Evolutionary conservation across 345 rosid species (phyloP).

Genomic region (Raphanus raphanistrum): DNA sequence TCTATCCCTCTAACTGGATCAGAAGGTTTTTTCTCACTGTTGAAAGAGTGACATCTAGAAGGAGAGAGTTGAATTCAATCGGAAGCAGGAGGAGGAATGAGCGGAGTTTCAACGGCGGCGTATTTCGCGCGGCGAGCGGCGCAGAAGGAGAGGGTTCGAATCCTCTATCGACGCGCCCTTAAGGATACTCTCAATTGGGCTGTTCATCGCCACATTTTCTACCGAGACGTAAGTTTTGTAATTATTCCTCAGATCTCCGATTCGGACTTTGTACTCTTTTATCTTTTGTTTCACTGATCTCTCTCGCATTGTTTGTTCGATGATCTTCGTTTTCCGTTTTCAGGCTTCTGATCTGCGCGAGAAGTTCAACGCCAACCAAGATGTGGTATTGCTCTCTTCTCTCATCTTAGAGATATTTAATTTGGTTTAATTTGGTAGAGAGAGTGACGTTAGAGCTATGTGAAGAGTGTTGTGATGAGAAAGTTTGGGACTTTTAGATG

Average conservation of each 20-base stretch:
- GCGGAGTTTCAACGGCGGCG: slow-evolving; percentile 63
- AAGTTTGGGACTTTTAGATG: not conserved
- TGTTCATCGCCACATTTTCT: slow-evolving; percentile 94
- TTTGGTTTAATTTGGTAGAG: not conserved
- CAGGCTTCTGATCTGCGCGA: slow-evolving; percentile 84
- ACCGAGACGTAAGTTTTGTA: slow-evolving; percentile 53
- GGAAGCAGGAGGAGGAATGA: slow-evolving; percentile 48
- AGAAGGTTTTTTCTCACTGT: slow-evolving; percentile 22
- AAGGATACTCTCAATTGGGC: slow-evolving; percentile 97
- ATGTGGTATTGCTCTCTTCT: slow-evolving; percentile 58
- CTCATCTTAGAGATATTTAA: not conserved
- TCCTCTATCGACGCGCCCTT: slow-evolving; percentile 93
- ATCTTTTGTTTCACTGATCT: not conserved
- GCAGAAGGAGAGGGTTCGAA: slow-evolving; percentile 86
- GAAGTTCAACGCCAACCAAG: slow-evolving; percentile 77
- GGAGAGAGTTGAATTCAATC: slow-evolving; percentile 32
- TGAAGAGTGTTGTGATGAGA: not conserved
- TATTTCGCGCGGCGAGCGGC: slow-evolving; percentile 83
- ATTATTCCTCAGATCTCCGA: slow-evolving; percentile 25
- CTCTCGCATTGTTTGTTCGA: not conserved
- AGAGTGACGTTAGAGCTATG: not conserved
- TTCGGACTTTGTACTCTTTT: not conserved
- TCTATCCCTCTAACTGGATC: not conserved
- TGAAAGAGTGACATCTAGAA: not conserved
- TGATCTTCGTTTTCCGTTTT: slow-evolving; percentile 1